Evolutionary conservation across 768 basidiomycete species (phyloP).

Genomic region (Phanerochaete carnosa): DNA sequence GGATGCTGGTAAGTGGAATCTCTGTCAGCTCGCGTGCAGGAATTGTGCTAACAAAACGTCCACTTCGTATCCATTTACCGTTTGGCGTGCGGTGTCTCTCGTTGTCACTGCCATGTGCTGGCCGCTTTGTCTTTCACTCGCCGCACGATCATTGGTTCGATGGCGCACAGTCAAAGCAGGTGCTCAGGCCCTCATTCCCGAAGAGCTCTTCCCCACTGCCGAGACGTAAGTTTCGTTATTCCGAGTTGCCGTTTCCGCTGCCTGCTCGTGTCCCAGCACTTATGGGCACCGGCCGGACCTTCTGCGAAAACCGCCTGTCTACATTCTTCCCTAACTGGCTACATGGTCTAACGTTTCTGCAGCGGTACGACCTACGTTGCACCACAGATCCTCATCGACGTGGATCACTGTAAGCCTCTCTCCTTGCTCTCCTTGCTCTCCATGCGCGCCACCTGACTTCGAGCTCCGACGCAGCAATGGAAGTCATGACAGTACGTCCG

Average conservation of each 20-base stretch:
- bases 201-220: constrained; percentile 63
- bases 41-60: background rate
- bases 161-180: constrained; percentile 60
- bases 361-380: constrained; percentile 86
- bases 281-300: background rate
- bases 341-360: background rate
- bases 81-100: too few species aligned
- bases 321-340: background rate
- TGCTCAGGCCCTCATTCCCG: constrained; percentile 72
- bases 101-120: background rate
- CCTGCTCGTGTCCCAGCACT: background rate
- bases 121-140: background rate
- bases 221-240: constrained; percentile 52
- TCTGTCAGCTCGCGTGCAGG: background rate
- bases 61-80: too few species aligned
- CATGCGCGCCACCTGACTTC: background rate
- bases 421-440: background rate
- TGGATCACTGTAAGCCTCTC: constrained; percentile 71
- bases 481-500: constrained; percentile 75
- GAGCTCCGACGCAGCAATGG: constrained; percentile 60
- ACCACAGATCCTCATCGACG: constrained; percentile 87
- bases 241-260: background rate
- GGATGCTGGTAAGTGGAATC: constrained; percentile 64
- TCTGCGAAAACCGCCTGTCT: background rate
- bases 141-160: background rate